Evolutionary conservation across 129 eudicot species (phyloP).

Genomic region (Glebionis coronaria): DNA sequence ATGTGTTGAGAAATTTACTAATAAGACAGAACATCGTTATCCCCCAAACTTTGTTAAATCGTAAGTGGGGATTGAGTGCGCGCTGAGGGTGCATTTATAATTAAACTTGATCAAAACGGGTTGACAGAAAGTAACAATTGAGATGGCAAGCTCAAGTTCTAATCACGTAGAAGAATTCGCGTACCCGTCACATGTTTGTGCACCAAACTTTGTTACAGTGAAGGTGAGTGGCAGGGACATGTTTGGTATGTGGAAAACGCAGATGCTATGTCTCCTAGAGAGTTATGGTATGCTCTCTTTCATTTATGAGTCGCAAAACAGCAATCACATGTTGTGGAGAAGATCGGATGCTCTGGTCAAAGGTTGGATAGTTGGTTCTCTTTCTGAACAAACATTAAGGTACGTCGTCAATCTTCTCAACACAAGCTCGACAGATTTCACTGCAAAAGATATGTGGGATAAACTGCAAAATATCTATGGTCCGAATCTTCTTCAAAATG

Average conservation of each 20-base stretch:
- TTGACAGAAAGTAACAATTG: not conserved
- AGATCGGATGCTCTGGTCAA: conserved; percentile 21
- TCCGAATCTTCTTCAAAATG: not conserved
- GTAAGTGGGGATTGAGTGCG: too few species aligned
- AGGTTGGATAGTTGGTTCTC: conserved; percentile 28
- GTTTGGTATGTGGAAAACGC: conserved; percentile 11
- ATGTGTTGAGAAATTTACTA: too few species aligned
- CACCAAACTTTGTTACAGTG: conserved; percentile 7
- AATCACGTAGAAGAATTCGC: conserved; percentile 3
- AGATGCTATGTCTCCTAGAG: conserved; percentile 23
- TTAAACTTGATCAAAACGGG: too few species aligned
- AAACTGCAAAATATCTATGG: conserved; percentile 2
- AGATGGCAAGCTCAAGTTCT: conserved; percentile 11
- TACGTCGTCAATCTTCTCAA: not conserved
- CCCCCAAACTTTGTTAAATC: too few species aligned
- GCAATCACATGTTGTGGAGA: conserved; percentile 7
- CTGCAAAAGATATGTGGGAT: conserved; percentile 31
- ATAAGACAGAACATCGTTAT: too few species aligned
- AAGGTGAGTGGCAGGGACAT: conserved; percentile 4
- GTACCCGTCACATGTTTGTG: conserved; percentile 21
- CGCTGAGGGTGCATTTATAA: too few species aligned
- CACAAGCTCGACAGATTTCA: not conserved
- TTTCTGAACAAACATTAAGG: not conserved
- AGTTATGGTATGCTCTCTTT: conserved; percentile 14
- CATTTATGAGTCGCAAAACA: not conserved